These are phyloP conservation scores for Lyophyllum shimeji DNA, from an alignment of 768 basidiomycete species.

Conservation along the genomic window DNA sequence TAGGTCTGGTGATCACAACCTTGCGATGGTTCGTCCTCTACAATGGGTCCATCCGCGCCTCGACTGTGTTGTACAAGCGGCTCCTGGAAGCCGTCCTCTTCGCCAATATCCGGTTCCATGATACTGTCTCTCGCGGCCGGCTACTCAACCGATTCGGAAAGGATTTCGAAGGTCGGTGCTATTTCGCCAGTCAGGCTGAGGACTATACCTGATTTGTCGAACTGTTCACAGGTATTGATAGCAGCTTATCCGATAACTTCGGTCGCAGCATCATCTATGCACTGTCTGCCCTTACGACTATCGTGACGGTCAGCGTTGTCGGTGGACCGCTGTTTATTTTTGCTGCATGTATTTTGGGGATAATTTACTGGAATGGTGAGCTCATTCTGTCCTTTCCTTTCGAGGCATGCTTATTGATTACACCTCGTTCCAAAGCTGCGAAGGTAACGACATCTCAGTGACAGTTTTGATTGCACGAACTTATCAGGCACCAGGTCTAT, in stretches of 20 bases:
- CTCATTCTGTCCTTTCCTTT: not conserved
- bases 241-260: conserved; percentile 80
- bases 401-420: not conserved
- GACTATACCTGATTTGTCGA: conserved; percentile 10
- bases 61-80: conserved; percentile 69
- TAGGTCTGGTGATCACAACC: conserved; percentile 53
- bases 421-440: conserved; percentile 26
- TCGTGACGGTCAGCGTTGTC: conserved; percentile 72
- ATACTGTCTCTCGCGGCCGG: conserved; percentile 85
- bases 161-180: conserved; percentile 73
- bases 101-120: conserved; percentile 90
- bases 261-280: conserved; percentile 73
- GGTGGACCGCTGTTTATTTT: conserved; percentile 77
- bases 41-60: conserved; percentile 80
- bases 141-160: conserved; percentile 85
- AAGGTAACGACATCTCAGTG: conserved; percentile 27
- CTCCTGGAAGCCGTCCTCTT: conserved; percentile 82
- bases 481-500: conserved; percentile 29
- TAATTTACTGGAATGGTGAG: conserved; percentile 73
- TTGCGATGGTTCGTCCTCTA: conserved; percentile 75
- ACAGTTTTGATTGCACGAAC: not conserved
- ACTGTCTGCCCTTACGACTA: conserved; percentile 68
- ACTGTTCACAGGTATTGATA: conserved; percentile 65
- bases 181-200: not conserved
- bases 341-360: conserved; percentile 53